A percentile compares a stretch with the other conserved stretches of the same genome.
Evolutionary conservation across 805 yeast species (phyloP).

Genomic region (Schwanniomyces pseudopolymorphus): DNA sequence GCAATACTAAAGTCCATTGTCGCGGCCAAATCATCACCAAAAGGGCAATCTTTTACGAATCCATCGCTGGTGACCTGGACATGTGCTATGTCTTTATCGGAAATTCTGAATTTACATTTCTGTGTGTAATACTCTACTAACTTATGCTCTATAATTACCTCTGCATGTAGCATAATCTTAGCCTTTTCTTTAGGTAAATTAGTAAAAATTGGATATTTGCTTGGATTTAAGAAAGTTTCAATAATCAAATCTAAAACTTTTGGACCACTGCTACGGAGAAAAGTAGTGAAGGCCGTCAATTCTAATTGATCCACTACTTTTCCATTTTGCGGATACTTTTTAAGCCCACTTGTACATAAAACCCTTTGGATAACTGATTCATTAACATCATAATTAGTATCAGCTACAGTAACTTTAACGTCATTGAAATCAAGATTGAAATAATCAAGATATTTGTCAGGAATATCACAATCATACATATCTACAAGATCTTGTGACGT

Average conservation of each 20-base stretch:
- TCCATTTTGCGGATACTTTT: not conserved
- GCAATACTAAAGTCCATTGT: constrained; percentile 41
- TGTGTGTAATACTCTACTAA: constrained; percentile 44
- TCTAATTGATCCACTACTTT: constrained; percentile 27
- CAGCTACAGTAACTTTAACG: constrained; percentile 15
- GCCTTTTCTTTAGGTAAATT: constrained; percentile 3
- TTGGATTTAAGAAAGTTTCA: constrained; percentile 11
- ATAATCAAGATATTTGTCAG: constrained; percentile 15
- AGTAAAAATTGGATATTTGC: constrained; percentile 4
- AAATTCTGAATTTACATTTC: constrained; percentile 36
- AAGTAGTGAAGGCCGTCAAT: constrained; percentile 54
- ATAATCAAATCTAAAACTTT: constrained; percentile 23
- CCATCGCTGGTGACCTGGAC: constrained; percentile 16
- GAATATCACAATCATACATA: constrained; percentile 25
- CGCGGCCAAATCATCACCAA: constrained; percentile 39
- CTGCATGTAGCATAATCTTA: constrained; percentile 31
- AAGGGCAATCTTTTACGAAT: constrained; percentile 10
- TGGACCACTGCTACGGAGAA: constrained; percentile 40
- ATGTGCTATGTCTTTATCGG: constrained; percentile 17
- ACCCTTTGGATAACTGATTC: constrained; percentile 18
- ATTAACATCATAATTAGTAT: constrained; percentile 15
- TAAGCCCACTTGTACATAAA: constrained; percentile 25
- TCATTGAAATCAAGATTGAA: constrained; percentile 19
- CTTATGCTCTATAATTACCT: constrained; percentile 50
- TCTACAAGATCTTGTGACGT: constrained; percentile 18